Percentiles rank a stretch among this genome's conserved stretches.
Evolutionary conservation across 495 filamentous ascomycete species (phyloP).

Genomic region (Cercophora newfieldiana): DNA sequence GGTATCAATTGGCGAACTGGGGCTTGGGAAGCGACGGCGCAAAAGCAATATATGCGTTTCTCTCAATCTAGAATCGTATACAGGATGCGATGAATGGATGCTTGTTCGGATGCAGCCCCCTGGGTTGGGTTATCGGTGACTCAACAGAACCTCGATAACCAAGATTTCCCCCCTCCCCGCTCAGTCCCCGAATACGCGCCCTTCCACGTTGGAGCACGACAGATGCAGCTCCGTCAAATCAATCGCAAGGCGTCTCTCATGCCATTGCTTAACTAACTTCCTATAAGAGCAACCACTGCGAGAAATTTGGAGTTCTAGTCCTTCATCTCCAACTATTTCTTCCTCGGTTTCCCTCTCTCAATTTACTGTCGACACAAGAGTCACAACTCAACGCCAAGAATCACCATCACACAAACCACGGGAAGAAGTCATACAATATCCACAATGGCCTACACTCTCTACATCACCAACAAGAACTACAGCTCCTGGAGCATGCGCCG

Average conservation of each 20-base stretch:
- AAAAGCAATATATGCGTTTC: background rate
- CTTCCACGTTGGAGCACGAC: background rate
- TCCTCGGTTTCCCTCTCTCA: background rate
- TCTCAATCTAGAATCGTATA: background rate
- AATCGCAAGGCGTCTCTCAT: conserved; percentile 2
- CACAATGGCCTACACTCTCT: conserved; percentile 30
- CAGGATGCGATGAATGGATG: background rate
- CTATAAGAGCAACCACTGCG: conserved; percentile 12
- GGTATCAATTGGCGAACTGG: background rate
- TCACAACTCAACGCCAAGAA: background rate
- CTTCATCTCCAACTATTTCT: background rate
- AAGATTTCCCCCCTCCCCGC: background rate
- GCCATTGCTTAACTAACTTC: background rate
- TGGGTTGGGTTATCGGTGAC: background rate
- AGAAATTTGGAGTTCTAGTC: background rate
- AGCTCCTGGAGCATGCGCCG: conserved; percentile 38
- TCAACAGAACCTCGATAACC: background rate
- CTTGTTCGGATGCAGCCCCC: background rate
- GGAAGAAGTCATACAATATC: background rate
- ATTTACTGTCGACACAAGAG: background rate
- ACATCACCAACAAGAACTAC: conserved; percentile 40
- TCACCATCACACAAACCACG: background rate
- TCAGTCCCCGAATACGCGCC: background rate
- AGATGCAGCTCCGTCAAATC: background rate
- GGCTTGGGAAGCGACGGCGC: background rate